These are phyloP conservation scores for Aspergillus sp. DNA, from an alignment of 2,329 filamentous ascomycete species.

Conservation along the genomic window DNA sequence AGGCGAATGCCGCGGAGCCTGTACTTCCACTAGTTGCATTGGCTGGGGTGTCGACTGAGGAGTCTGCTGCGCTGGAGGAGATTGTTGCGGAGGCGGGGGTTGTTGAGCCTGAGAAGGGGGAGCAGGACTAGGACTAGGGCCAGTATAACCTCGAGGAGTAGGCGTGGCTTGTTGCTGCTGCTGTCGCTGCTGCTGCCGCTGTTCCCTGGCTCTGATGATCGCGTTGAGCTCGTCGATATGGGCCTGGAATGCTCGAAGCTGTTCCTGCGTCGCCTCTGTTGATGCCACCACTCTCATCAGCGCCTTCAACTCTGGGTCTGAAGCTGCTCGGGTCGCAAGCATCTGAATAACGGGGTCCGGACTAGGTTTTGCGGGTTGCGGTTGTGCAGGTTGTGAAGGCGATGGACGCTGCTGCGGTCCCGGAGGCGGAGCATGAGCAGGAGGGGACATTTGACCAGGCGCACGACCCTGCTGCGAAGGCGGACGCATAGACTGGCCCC, in stretches of 20 bases:
- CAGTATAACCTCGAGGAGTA: slow-evolving; percentile 2
- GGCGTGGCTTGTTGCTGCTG: slow-evolving; percentile 13
- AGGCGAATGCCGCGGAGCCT: slow-evolving; percentile 9
- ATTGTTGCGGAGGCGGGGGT: slow-evolving; percentile 3
- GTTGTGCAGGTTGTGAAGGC: slow-evolving; percentile 20
- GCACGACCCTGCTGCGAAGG: slow-evolving; percentile 13
- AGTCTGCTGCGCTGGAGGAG: slow-evolving; percentile 8
- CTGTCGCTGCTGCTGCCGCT: slow-evolving; percentile 31
- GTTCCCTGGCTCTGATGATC: slow-evolving; percentile 40
- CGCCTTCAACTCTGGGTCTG: slow-evolving; percentile 43
- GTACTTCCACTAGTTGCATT: slow-evolving; percentile 16
- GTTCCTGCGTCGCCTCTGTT: slow-evolving; percentile 43
- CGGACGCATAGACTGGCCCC: slow-evolving; percentile 9
- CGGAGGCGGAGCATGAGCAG: slow-evolving; percentile 18
- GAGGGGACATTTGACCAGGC: slow-evolving; percentile 11
- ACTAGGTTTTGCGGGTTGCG: slow-evolving; percentile 38
- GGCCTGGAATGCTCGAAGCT: slow-evolving; percentile 44
- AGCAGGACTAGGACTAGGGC: not conserved
- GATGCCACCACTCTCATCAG: slow-evolving; percentile 47
- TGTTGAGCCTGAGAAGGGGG: not conserved
- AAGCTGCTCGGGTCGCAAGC: slow-evolving; percentile 45
- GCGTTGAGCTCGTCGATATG: slow-evolving; percentile 48
- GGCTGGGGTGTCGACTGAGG: slow-evolving; percentile 3
- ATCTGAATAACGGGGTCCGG: slow-evolving; percentile 48
- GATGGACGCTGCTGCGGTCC: slow-evolving; percentile 22